phyloP scores from a whole-genome alignment of 495 filamentous ascomycete species.

The Astrothelium subdiscretum region DNA sequence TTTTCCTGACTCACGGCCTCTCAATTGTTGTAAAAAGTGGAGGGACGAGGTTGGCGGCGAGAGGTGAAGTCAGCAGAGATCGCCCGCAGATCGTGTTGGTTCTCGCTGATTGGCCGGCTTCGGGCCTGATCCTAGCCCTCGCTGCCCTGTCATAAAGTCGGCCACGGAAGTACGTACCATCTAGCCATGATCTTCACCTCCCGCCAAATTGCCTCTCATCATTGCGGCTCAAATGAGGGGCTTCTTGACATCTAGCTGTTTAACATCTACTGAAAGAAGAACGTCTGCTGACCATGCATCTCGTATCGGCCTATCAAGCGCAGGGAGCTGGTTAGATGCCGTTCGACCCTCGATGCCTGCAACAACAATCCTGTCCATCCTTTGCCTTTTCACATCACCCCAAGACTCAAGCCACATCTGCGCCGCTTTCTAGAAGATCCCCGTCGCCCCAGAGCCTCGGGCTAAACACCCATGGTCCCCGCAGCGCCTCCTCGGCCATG shows the following conservation, averaged over 20 bases:
- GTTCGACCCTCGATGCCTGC: no score
- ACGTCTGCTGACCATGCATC: neutral
- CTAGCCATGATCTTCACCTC: neutral
- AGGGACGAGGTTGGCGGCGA: conserved; percentile 2
- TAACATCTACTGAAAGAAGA: neutral
- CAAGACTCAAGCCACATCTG: neutral
- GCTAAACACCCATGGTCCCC: neutral
- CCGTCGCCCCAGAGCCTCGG: neutral
- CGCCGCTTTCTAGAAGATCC: neutral
- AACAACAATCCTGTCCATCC: neutral
- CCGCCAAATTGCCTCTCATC: neutral
- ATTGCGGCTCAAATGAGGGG: neutral
- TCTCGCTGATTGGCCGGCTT: neutral
- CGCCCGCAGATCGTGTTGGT: conserved; percentile 1
- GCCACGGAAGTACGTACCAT: neutral
- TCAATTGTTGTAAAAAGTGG: neutral
- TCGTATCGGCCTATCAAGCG: neutral
- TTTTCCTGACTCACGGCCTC: neutral
- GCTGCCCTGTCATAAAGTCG: neutral
- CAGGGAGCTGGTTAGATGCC: neutral
- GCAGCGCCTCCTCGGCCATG: neutral
- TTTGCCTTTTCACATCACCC: neutral
- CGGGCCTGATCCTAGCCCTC: neutral
- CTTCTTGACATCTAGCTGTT: neutral
- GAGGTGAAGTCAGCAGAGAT: conserved; percentile 1